Conservation (phyloP, 192 early-diverging fungal species). For the Coemansia sp. region DNA sequence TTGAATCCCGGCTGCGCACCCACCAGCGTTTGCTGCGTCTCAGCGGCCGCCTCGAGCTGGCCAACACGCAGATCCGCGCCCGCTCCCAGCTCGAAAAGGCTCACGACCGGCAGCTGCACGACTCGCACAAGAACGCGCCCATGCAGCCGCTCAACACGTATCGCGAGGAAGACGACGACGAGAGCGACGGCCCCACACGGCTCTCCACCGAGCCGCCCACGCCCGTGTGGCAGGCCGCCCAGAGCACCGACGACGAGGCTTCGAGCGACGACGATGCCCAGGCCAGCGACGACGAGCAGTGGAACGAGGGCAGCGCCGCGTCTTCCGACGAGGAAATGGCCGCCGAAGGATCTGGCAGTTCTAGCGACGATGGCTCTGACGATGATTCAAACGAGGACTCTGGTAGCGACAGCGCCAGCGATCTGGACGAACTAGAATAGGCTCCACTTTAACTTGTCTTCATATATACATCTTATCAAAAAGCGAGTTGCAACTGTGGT, state of each 20-base stretch:
- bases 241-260: constrained; percentile 32
- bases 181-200: neutral
- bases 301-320: constrained; percentile 12
- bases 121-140: constrained; percentile 6
- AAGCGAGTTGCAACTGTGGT: no score
- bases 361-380: neutral
- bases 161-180: constrained; percentile 17
- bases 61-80: constrained; percentile 37
- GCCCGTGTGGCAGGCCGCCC: constrained; percentile 43
- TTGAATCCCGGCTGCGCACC: constrained; percentile 29
- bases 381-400: neutral
- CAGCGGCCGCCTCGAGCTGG: constrained; percentile 42
- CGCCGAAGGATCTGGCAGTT: neutral
- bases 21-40: constrained; percentile 30
- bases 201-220: constrained; percentile 20
- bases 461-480: no score
- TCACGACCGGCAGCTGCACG: constrained; percentile 5
- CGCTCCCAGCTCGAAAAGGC: constrained; percentile 15
- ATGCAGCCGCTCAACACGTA: constrained; percentile 41
- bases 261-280: constrained; percentile 1
- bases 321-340: constrained; percentile 6
- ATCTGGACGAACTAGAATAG: neutral
- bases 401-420: constrained; percentile 1
- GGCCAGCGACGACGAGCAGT: constrained; percentile 19
- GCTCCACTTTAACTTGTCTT: neutral